Evolutionary conservation across 306 rosid species (phyloP).

Genomic region (Hippophae rhamnoides): DNA sequence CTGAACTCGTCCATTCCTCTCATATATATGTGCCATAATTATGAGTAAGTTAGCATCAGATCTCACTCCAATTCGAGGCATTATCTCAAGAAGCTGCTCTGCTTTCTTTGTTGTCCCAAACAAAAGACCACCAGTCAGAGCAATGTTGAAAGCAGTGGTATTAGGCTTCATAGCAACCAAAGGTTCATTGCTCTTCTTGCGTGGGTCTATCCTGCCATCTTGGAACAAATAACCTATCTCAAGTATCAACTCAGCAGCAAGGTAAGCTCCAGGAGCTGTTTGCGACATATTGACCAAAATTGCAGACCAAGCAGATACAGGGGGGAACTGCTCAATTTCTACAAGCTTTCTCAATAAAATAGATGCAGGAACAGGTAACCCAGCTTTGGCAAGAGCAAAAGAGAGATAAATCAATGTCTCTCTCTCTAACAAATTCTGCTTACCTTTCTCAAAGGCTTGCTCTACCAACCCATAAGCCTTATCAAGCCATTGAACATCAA

Average conservation of each 20-base stretch:
- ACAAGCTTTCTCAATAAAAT: slow-evolving; percentile 63
- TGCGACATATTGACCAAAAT: slow-evolving; percentile 64
- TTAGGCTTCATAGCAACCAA: slow-evolving; percentile 71
- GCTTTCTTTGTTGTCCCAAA: slow-evolving; percentile 68
- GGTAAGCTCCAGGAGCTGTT: slow-evolving; percentile 67
- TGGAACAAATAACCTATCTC: slow-evolving; percentile 83
- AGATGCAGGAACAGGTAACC: slow-evolving; percentile 53
- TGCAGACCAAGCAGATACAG: slow-evolving; percentile 74
- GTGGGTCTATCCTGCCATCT: slow-evolving; percentile 69
- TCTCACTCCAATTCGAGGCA: slow-evolving; percentile 73
- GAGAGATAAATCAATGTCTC: slow-evolving; percentile 64
- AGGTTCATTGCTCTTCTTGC: slow-evolving; percentile 63
- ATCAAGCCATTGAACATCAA: slow-evolving; percentile 43
- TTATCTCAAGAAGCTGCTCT: slow-evolving; percentile 77
- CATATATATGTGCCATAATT: slow-evolving; percentile 61
- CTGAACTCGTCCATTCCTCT: slow-evolving; percentile 70
- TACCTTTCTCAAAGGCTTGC: slow-evolving; percentile 43
- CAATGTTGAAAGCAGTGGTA: slow-evolving; percentile 59
- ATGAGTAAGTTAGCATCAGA: slow-evolving; percentile 54
- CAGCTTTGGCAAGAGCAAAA: slow-evolving; percentile 58
- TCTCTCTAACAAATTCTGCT: slow-evolving; percentile 54
- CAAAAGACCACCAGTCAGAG: slow-evolving; percentile 65
- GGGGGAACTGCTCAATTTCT: slow-evolving; percentile 52
- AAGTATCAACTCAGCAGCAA: slow-evolving; percentile 73
- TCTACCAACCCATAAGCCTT: slow-evolving; percentile 73